These are phyloP conservation scores for Malus sylvestris DNA, from an alignment of 306 rosid genomes.

Conservation along the genomic window DNA sequence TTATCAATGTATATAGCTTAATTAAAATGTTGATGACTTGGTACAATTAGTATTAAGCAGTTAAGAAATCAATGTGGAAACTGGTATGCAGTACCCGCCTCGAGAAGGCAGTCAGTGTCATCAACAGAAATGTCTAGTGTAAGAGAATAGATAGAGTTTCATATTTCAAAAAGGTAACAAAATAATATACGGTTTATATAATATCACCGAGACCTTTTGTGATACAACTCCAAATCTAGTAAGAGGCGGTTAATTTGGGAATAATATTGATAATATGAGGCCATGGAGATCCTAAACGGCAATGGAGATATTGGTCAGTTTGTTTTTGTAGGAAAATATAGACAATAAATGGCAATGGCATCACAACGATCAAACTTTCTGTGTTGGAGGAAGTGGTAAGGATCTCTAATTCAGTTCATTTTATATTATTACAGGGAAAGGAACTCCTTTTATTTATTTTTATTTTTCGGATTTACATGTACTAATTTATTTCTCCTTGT, in stretches of 20 bases:
- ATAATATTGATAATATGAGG: too few species aligned
- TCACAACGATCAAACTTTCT: constrained; percentile 38
- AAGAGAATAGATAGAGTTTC: not conserved
- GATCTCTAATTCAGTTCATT: not conserved
- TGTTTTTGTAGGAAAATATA: constrained; percentile 53
- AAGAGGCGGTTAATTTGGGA: too few species aligned
- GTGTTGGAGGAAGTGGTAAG: constrained; percentile 59
- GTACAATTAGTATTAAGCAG: not conserved
- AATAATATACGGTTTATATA: too few species aligned
- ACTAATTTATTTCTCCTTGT: not conserved
- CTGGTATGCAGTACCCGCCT: constrained; percentile 33
- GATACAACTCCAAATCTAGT: too few species aligned
- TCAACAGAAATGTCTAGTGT: constrained; percentile 47
- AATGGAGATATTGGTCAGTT: not conserved
- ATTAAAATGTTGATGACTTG: not conserved
- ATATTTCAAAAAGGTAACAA: too few species aligned
- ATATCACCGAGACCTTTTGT: too few species aligned
- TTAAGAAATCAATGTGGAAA: not conserved
- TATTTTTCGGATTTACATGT: not conserved
- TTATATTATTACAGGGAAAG: not conserved
- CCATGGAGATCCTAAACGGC: too few species aligned
- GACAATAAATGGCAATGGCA: constrained; percentile 39
- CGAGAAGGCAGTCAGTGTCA: constrained; percentile 23
- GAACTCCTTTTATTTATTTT: not conserved
- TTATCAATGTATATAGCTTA: not conserved